Percentiles rank a stretch among this genome's conserved stretches.
Conservation (phyloP, 129 eudicot genomes). For the Pseudognaphalium luteoalbum region DNA sequence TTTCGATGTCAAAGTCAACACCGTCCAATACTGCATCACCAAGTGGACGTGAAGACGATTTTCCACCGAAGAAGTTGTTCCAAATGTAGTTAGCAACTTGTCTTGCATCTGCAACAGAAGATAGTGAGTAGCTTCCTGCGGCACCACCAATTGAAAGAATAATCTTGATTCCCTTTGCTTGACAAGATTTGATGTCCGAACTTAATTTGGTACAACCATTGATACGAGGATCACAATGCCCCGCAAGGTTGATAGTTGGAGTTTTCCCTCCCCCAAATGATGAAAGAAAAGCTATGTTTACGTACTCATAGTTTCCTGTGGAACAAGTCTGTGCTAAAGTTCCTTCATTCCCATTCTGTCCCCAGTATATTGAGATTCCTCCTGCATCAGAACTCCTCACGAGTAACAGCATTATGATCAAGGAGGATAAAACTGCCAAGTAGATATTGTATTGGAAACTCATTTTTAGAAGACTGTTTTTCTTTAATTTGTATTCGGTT, state of each 20-base stretch:
- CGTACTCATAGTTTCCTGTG: constrained; percentile 24
- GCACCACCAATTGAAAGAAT: constrained; percentile 41
- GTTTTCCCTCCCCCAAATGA: constrained; percentile 35
- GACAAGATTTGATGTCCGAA: constrained; percentile 30
- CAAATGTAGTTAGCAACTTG: constrained; percentile 36
- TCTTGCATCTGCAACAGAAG: constrained; percentile 32
- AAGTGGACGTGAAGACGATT: constrained; percentile 30
- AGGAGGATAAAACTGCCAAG: not conserved
- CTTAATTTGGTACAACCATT: constrained; percentile 27
- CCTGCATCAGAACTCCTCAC: constrained; percentile 22
- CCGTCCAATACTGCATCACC: constrained; percentile 45
- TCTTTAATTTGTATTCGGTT: not conserved
- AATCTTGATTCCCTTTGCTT: constrained; percentile 29
- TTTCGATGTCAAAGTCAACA: constrained; percentile 43
- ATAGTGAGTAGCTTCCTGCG: constrained; percentile 17
- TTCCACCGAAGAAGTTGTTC: constrained; percentile 43
- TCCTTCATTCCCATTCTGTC: constrained; percentile 36
- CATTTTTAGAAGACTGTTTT: not conserved
- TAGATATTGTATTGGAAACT: not conserved
- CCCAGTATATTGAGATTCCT: constrained; percentile 37
- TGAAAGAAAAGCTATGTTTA: constrained; percentile 32
- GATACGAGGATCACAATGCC: constrained; percentile 31
- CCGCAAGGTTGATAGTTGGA: constrained; percentile 31
- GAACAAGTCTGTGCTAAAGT: constrained; percentile 30
- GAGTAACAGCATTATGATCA: not conserved